Conservation (phyloP, 169 alveolate species). For the Plasmodium relictum region DNA sequence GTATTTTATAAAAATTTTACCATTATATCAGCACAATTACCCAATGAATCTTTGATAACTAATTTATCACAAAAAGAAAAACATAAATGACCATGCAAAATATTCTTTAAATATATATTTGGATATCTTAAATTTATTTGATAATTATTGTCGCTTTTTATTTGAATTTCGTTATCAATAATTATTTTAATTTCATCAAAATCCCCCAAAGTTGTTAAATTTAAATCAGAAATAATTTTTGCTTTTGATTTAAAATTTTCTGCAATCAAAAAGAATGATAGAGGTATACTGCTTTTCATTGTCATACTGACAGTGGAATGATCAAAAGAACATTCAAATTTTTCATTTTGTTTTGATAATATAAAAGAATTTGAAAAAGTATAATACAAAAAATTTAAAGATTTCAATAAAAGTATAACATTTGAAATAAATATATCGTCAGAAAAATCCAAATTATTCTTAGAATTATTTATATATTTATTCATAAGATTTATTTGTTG, state of each 20-base stretch:
- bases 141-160: constrained; percentile 13
- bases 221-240: constrained; percentile 12
- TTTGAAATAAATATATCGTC: constrained; percentile 16
- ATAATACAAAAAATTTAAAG: not conserved
- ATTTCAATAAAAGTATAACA: constrained; percentile 13
- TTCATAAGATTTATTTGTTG: not conserved
- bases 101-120: not conserved
- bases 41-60: not conserved
- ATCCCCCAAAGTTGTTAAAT: not conserved
- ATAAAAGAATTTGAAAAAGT: constrained; percentile 12
- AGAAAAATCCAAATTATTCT: not conserved
- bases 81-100: constrained; percentile 10
- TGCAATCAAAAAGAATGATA: not conserved
- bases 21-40: not conserved
- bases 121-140: not conserved
- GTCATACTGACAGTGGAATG: constrained; percentile 11
- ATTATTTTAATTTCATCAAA: not conserved
- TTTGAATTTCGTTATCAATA: constrained; percentile 7
- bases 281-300: not conserved
- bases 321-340: constrained; percentile 8
- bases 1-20: not conserved
- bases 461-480: not conserved
- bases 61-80: constrained; percentile 8
- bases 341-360: constrained; percentile 23
- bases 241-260: constrained; percentile 16